Conservation (phyloP, 208 protist species). For the Leishmania tarentolae region DNA sequence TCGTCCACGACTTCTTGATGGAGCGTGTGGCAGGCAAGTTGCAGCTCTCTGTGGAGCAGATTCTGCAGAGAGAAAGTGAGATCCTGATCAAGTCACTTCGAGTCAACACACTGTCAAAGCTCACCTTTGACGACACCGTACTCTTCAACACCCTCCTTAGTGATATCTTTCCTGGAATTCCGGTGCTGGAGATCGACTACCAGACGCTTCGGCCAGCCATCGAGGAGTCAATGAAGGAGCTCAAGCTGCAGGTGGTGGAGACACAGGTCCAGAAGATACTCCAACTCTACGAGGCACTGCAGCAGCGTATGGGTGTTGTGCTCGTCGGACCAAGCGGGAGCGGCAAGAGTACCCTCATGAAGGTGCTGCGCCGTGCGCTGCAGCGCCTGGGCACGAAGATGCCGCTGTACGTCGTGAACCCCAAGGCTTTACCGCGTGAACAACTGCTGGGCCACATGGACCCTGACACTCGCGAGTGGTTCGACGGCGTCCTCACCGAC, state of each 20-base stretch:
- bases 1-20: conserved; percentile 89
- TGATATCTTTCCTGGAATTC: conserved; percentile 95
- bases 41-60: conserved; percentile 52
- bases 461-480: conserved; percentile 98
- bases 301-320: conserved; percentile 98
- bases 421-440: conserved; percentile 95
- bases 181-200: conserved; percentile 93
- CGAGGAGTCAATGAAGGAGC: conserved; percentile 86
- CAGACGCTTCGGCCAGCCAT: conserved; percentile 92
- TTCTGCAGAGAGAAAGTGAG: conserved; percentile 89
- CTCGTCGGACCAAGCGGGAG: conserved; percentile 96
- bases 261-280: conserved; percentile 93
- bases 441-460: conserved; percentile 98
- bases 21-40: conserved; percentile 79
- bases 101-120: conserved; percentile 98
- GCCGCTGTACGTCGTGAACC: conserved; percentile 96
- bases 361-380: conserved; percentile 89
- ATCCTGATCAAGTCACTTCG: conserved; percentile 97
- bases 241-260: conserved; percentile 90
- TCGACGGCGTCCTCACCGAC: conserved; percentile 98
- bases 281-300: conserved; percentile 96
- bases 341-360: conserved; percentile 96
- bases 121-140: conserved; percentile 95
- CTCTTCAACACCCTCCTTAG: conserved; percentile 95
- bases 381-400: conserved; percentile 82